phyloP scores from a whole-genome alignment of 345 rosid species.

The Syzygium oleosum region DNA sequence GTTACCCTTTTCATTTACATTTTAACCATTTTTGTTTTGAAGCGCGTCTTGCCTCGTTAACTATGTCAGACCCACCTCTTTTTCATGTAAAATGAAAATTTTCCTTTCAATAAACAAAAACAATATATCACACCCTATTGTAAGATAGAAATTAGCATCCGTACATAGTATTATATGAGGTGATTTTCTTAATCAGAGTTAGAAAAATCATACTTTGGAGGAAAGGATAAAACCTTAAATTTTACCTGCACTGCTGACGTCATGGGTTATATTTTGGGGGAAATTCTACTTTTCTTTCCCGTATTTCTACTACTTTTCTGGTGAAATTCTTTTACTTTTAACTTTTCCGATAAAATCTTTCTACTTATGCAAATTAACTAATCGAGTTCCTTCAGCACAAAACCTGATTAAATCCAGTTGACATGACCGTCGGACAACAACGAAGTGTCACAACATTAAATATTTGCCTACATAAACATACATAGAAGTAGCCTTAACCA shows the following conservation, averaged over 20 bases:
- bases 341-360: neutral
- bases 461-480: neutral
- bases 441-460: neutral
- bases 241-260: neutral
- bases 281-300: neutral
- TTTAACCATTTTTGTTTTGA: no score
- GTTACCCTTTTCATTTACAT: neutral
- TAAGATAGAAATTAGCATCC: no score
- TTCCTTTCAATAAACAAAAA: no score
- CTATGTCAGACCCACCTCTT: no score
- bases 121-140: no score
- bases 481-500: no score
- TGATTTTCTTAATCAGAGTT: no score
- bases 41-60: no score
- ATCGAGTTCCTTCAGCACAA: neutral
- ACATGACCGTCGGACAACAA: neutral
- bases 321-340: no score
- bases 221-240: neutral
- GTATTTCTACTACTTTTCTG: neutral
- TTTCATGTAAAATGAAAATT: no score
- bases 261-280: neutral
- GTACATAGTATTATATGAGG: no score
- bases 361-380: neutral
- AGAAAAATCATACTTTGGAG: neutral
- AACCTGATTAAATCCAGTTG: no score